phyloP scores from a whole-genome alignment of 202 grass and related monocot species.

The Elaeis oleifera region DNA sequence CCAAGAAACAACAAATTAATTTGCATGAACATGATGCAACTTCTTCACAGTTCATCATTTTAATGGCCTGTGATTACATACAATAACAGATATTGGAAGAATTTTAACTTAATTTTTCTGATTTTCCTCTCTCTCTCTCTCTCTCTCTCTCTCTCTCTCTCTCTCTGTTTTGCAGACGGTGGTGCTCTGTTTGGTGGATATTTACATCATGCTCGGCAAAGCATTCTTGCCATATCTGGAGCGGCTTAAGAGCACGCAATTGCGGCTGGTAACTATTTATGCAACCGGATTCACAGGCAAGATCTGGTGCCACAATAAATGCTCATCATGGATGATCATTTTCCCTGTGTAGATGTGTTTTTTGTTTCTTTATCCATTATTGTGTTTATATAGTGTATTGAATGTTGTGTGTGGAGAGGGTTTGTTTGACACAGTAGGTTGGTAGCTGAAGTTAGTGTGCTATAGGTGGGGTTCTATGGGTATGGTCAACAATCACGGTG shows the following conservation, averaged over 20 bases:
- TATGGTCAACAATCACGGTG: no score
- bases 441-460: no score
- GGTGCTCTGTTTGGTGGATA: conserved; percentile 97
- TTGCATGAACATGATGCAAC: no score
- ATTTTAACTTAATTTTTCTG: no score
- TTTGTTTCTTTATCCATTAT: conserved; percentile 44
- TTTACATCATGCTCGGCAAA: conserved; percentile 97
- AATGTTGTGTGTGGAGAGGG: no score
- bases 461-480: no score
- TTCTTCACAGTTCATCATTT: no score
- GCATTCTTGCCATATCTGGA: conserved; percentile 78
- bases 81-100: no score
- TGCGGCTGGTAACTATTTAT: conserved; percentile 88
- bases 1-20: no score
- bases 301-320: conserved; percentile 62
- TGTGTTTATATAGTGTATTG: conserved; percentile 58
- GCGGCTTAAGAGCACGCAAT: conserved; percentile 81
- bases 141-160: no score
- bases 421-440: no score
- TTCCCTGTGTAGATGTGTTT: conserved; percentile 33
- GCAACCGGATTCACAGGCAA: conserved; percentile 90
- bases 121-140: neutral
- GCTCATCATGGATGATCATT: conserved; percentile 50
- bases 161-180: conserved; percentile 39
- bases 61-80: no score